Conservation (phyloP, 257 asterid genomes). For the Nyctanthes arbortristis region DNA sequence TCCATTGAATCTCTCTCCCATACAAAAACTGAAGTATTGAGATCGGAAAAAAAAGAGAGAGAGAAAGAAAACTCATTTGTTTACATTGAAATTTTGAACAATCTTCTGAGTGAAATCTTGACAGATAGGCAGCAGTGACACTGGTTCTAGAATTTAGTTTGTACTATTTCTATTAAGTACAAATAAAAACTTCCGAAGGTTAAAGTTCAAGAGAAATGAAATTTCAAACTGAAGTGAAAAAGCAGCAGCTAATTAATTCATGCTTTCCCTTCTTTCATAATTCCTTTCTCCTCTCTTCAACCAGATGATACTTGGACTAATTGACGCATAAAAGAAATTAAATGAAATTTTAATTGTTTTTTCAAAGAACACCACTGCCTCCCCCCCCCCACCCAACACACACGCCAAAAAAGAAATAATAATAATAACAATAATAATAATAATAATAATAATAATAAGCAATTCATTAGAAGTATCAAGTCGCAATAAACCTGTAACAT, state of each 20-base stretch:
- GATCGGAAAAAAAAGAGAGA: too few species aligned
- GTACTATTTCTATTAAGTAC: background rate
- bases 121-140: background rate
- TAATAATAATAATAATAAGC: too few species aligned
- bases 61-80: too few species aligned
- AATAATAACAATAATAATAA: too few species aligned
- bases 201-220: background rate
- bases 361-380: too few species aligned
- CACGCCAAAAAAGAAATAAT: too few species aligned
- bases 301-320: background rate
- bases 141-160: background rate
- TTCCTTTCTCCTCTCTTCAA: background rate
- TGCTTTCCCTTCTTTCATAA: background rate
- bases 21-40: too few species aligned
- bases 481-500: background rate
- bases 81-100: too few species aligned
- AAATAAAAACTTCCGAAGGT: background rate
- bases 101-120: too few species aligned
- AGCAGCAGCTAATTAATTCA: background rate
- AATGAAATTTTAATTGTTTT: slow-evolving; percentile 2
- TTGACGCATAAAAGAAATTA: background rate
- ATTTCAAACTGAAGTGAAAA: slow-evolving; percentile 2
- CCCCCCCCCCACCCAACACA: too few species aligned
- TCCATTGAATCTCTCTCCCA: background rate
- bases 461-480: slow-evolving; percentile 22